Percentiles rank a stretch among this genome's conserved stretches.
Evolutionary conservation across 2,329 filamentous ascomycete genomes (phyloP).

Genomic region (Ceratocystis lukuohia): DNA sequence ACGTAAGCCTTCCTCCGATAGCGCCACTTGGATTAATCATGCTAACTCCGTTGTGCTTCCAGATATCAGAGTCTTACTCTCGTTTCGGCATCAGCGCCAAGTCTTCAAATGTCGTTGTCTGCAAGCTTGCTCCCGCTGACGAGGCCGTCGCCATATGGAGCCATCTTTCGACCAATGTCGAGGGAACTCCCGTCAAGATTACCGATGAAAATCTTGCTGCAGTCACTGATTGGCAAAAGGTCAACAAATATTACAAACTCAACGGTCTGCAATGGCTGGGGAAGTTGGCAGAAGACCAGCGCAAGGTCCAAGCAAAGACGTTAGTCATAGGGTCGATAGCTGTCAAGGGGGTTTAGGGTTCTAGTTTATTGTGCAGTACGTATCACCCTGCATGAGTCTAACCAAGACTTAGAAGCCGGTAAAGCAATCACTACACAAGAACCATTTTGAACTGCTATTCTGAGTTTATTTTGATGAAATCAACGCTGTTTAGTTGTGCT

Average conservation of each 20-base stretch:
- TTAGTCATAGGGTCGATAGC: constrained; percentile 67
- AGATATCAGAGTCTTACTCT: constrained; percentile 88
- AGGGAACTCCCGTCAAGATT: constrained; percentile 47
- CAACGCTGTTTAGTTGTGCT: neutral
- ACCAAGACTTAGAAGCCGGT: neutral
- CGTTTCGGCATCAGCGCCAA: constrained; percentile 66
- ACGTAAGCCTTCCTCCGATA: constrained; percentile 36
- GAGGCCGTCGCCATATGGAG: constrained; percentile 33
- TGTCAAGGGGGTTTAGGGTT: constrained; percentile 39
- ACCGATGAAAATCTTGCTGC: constrained; percentile 48
- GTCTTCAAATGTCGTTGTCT: constrained; percentile 59
- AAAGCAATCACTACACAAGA: neutral
- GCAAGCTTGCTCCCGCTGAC: constrained; percentile 53
- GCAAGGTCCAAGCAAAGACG: constrained; percentile 48
- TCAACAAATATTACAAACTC: constrained; percentile 80
- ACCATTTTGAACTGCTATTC: neutral
- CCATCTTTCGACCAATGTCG: constrained; percentile 49
- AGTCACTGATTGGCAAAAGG: constrained; percentile 51
- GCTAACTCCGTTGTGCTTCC: constrained; percentile 12
- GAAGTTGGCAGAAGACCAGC: constrained; percentile 31
- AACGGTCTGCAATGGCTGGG: constrained; percentile 44
- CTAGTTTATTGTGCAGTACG: neutral
- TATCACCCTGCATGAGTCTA: neutral
- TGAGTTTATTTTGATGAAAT: neutral
- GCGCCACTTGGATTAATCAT: neutral